Evolutionary conservation across 371 early-diverging fungal genomes (phyloP).

Genomic region (Mortierella sp.): DNA sequence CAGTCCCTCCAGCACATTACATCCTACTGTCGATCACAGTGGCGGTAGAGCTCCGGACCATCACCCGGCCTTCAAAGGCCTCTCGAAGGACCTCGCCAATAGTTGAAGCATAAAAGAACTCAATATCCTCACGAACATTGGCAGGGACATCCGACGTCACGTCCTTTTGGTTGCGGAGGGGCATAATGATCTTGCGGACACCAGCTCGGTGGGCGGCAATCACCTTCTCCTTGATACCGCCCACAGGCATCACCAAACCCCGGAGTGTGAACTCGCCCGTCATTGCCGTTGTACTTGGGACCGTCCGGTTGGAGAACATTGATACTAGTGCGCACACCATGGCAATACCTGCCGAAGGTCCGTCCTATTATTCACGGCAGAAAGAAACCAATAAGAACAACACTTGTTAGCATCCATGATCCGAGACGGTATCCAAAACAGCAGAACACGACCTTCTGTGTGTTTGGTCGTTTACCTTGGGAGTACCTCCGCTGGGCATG

Average conservation of each 20-base stretch:
- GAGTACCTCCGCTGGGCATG: conserved; percentile 85
- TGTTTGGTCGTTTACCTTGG: conserved; percentile 62
- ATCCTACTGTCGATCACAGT: conserved; percentile 49
- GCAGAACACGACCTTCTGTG: too few species aligned
- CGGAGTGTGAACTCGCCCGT: conserved; percentile 91
- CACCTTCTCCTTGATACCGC: conserved; percentile 90
- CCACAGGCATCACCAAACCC: conserved; percentile 88
- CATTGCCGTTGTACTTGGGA: conserved; percentile 78
- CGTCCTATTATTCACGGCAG: conserved; percentile 75
- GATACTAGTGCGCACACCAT: conserved; percentile 85
- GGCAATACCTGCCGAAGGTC: conserved; percentile 82
- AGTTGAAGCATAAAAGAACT: conserved; percentile 78
- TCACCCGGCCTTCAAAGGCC: conserved; percentile 61
- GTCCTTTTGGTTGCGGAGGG: conserved; percentile 71
- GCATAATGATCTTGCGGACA: conserved; percentile 72
- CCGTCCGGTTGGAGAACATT: conserved; percentile 71
- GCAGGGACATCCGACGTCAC: conserved; percentile 78
- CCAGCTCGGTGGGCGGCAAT: conserved; percentile 89
- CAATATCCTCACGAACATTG: conserved; percentile 75
- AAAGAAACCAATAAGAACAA: not conserved
- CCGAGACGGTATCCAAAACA: too few species aligned
- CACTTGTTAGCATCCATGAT: not conserved
- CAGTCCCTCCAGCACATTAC: too few species aligned
- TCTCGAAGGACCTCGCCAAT: conserved; percentile 79
- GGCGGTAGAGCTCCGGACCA: conserved; percentile 22